A percentile compares a stretch with the other conserved stretches of the same genome.
phyloP scores from a whole-genome alignment of 768 basidiomycete genomes.

The Hygrophoropsis aurantiaca region DNA sequence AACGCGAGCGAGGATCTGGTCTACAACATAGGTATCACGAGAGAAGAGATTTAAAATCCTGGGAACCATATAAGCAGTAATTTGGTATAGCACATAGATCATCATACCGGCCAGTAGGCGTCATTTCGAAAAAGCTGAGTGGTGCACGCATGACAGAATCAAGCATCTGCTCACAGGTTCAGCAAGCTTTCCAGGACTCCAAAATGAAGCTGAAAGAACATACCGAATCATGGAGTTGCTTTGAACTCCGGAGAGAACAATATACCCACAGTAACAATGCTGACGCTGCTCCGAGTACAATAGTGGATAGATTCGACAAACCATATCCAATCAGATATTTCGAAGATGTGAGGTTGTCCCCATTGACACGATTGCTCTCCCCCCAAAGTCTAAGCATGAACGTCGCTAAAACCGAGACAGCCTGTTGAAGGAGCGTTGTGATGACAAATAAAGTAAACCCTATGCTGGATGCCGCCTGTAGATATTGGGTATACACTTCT shows the following conservation, averaged over 20 bases:
- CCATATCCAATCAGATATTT: constrained; percentile 67
- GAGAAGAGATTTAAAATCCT: constrained; percentile 92
- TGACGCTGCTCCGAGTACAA: constrained; percentile 51
- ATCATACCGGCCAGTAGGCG: constrained; percentile 76
- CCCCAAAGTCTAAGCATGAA: constrained; percentile 80
- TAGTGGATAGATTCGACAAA: constrained; percentile 58
- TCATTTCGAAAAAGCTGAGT: constrained; percentile 85
- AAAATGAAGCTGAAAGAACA: constrained; percentile 20
- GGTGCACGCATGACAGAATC: constrained; percentile 79
- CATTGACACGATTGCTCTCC: constrained; percentile 66
- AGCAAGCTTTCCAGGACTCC: too few species aligned
- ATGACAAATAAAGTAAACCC: constrained; percentile 72
- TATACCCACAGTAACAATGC: constrained; percentile 74
- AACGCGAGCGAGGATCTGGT: constrained; percentile 75
- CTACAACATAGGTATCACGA: constrained; percentile 83
- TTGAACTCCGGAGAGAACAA: constrained; percentile 73
- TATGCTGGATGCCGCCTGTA: constrained; percentile 71
- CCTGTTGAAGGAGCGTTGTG: constrained; percentile 55
- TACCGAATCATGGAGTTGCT: constrained; percentile 74
- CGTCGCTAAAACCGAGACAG: constrained; percentile 56
- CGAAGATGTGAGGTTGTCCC: constrained; percentile 58
- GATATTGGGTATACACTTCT: constrained; percentile 74
- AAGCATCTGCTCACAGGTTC: constrained; percentile 56
- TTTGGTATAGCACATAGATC: neutral
- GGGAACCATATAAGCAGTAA: neutral